phyloP scores from a whole-genome alignment of 202 grass and related monocot species.

The Panicum virgatum region DNA sequence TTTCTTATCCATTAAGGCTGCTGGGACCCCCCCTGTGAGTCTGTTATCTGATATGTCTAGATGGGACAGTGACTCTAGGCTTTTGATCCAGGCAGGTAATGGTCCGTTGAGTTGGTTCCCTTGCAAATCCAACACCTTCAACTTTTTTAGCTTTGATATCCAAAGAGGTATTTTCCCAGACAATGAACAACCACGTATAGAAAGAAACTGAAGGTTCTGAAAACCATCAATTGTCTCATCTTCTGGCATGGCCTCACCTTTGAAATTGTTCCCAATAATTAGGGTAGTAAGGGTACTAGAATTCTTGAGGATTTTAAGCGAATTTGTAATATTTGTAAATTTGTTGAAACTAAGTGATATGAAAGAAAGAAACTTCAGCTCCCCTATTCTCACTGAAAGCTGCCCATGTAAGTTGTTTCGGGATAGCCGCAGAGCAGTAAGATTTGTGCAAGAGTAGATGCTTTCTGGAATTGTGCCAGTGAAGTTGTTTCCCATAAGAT shows the following conservation, averaged over 20 bases:
- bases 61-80: conserved; percentile 46
- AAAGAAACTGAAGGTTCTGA: conserved; percentile 48
- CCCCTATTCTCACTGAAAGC: conserved; percentile 36
- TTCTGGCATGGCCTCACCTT: conserved; percentile 33
- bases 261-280: conserved; percentile 41
- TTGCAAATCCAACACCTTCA: conserved; percentile 46
- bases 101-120: conserved; percentile 52
- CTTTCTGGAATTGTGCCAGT: conserved; percentile 40
- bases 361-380: conserved; percentile 38
- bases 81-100: conserved; percentile 55
- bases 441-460: conserved; percentile 45
- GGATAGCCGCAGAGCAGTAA: conserved; percentile 40
- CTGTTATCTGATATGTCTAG: conserved; percentile 61
- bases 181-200: conserved; percentile 26
- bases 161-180: conserved; percentile 55
- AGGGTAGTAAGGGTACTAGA: conserved; percentile 44
- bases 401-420: conserved; percentile 48
- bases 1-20: not conserved
- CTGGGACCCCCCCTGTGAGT: conserved; percentile 58
- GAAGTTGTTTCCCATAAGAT: conserved; percentile 40
- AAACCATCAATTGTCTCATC: conserved; percentile 49
- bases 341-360: conserved; percentile 45
- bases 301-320: conserved; percentile 47
- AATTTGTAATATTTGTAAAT: conserved; percentile 39
- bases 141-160: conserved; percentile 43